Evolutionary conservation across 306 rosid genomes (phyloP).

Genomic region (Ziziphus jujuba): DNA sequence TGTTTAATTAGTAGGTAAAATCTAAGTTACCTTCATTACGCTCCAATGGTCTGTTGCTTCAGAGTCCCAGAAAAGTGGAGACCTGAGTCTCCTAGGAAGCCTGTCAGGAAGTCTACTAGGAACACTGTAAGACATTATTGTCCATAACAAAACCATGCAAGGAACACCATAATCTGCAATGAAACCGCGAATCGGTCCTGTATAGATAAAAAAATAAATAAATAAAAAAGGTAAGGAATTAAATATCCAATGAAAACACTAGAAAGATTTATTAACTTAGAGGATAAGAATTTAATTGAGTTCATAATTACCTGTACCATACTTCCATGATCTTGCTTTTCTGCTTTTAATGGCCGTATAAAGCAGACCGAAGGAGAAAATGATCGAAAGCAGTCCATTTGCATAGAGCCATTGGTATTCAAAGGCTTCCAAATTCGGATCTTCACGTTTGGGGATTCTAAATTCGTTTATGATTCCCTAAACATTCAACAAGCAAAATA

Average conservation of each 20-base stretch:
- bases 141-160: slow-evolving; percentile 73
- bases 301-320: slow-evolving; percentile 52
- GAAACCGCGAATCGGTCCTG: slow-evolving; percentile 69
- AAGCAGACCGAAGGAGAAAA: slow-evolving; percentile 66
- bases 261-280: background rate
- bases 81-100: slow-evolving; percentile 75
- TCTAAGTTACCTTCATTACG: slow-evolving; percentile 50
- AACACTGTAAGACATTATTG: slow-evolving; percentile 59
- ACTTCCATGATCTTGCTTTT: slow-evolving; percentile 79
- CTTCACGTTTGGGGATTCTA: slow-evolving; percentile 52
- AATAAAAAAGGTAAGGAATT: background rate
- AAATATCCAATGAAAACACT: background rate
- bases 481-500: background rate
- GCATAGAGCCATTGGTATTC: slow-evolving; percentile 64
- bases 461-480: slow-evolving; percentile 82
- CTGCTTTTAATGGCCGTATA: slow-evolving; percentile 66
- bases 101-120: slow-evolving; percentile 61
- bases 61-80: slow-evolving; percentile 80
- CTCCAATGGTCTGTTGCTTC: slow-evolving; percentile 78
- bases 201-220: background rate
- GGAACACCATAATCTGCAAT: slow-evolving; percentile 86
- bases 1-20: background rate
- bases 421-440: slow-evolving; percentile 38
- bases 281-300: background rate
- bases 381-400: slow-evolving; percentile 72